Conservation (phyloP, 768 basidiomycete genomes). For the Punctularia strigosozonata region DNA sequence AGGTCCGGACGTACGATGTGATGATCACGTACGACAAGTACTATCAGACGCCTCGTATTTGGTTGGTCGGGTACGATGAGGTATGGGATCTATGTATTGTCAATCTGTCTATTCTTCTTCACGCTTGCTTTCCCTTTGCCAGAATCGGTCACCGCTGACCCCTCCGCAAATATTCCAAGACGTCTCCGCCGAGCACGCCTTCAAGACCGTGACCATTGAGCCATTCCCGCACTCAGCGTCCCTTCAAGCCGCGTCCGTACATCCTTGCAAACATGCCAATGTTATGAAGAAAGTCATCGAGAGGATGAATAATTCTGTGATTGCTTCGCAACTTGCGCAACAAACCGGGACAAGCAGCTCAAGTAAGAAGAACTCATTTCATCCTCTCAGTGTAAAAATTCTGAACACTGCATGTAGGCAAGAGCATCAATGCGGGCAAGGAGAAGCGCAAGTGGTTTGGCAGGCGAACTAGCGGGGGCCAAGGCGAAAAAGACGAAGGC, state of each 20-base stretch:
- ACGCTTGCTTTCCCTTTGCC: slow-evolving; percentile 1
- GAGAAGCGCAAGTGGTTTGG: slow-evolving; percentile 82
- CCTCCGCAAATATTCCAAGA: slow-evolving; percentile 94
- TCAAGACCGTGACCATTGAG: slow-evolving; percentile 98
- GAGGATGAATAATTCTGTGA: slow-evolving; percentile 86
- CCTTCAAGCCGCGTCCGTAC: slow-evolving; percentile 84
- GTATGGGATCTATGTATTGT: slow-evolving; percentile 30
- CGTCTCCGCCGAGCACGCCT: slow-evolving; percentile 91
- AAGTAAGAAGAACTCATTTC: too few relatives aligned
- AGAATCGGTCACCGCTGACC: slow-evolving; percentile 84
- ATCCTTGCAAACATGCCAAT: slow-evolving; percentile 96
- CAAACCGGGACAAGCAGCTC: too few relatives aligned
- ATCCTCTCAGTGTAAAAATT: too few relatives aligned
- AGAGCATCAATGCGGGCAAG: slow-evolving; percentile 24
- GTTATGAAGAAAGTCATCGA: slow-evolving; percentile 99
- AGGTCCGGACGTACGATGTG: slow-evolving; percentile 97
- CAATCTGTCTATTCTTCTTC: not conserved
- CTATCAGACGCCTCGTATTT: slow-evolving; percentile 96
- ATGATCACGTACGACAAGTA: slow-evolving; percentile 99
- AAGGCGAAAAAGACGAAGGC: slow-evolving; percentile 22
- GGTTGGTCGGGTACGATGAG: slow-evolving; percentile 97
- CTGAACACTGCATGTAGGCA: not conserved
- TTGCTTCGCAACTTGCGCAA: slow-evolving; percentile 69
- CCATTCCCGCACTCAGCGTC: slow-evolving; percentile 89
- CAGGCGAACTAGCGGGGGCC: slow-evolving; percentile 48